phyloP scores from a whole-genome alignment of 768 basidiomycete species.

The Neoboletus subvelutipes region DNA sequence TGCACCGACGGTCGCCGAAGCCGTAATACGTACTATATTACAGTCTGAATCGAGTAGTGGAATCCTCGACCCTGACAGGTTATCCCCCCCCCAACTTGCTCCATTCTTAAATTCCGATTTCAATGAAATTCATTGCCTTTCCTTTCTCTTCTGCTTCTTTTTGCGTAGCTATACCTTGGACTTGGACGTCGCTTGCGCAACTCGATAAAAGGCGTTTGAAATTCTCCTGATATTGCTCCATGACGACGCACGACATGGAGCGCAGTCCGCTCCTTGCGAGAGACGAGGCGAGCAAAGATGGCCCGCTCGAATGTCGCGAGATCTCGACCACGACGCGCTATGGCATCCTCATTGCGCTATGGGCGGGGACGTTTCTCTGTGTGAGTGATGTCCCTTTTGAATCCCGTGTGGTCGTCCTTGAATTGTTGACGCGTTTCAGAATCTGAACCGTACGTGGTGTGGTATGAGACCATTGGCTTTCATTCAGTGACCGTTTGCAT shows the following conservation, averaged over 20 bases:
- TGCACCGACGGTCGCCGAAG: background rate
- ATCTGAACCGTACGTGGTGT: constrained; percentile 13
- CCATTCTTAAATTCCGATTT: background rate
- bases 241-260: constrained; percentile 18
- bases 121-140: background rate
- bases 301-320: constrained; percentile 51
- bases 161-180: background rate
- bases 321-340: constrained; percentile 56
- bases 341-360: constrained; percentile 66
- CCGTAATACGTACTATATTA: background rate
- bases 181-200: background rate
- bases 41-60: background rate
- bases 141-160: background rate
- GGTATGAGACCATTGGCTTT: background rate
- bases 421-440: constrained; percentile 1
- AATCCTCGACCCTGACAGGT: background rate
- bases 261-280: constrained; percentile 27
- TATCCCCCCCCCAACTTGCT: background rate
- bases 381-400: constrained; percentile 42
- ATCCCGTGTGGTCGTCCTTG: background rate
- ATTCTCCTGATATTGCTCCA: background rate
- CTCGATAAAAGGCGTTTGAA: background rate
- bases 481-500: background rate
- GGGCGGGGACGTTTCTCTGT: constrained; percentile 68
- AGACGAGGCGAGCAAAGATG: background rate